phyloP scores from a whole-genome alignment of 768 basidiomycete genomes.

The Rhodotorula diobovata region DNA sequence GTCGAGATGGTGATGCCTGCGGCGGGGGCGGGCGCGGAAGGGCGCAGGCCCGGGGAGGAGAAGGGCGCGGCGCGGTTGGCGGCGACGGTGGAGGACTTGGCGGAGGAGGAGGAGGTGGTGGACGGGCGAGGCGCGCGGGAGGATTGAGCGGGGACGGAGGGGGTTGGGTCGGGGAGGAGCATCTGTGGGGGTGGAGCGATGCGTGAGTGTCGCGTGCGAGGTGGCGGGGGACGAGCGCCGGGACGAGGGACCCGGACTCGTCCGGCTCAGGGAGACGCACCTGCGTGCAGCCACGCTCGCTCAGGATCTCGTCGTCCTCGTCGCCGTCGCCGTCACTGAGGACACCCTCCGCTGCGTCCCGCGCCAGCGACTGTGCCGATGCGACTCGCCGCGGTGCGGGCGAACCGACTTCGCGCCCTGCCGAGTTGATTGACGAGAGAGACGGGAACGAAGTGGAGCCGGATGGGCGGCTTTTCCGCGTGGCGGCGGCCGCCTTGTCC shows the following conservation, averaged over 20 bases:
- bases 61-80: neutral
- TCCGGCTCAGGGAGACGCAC: neutral
- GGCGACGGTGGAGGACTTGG: neutral
- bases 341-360: neutral
- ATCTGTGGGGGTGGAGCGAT: neutral
- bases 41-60: slow-evolving; percentile 12
- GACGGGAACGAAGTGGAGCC: neutral
- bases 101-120: neutral
- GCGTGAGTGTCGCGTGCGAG: neutral
- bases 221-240: neutral
- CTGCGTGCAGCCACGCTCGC: slow-evolving; percentile 14
- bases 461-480: neutral
- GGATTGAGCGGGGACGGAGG: neutral
- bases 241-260: too few relatives aligned
- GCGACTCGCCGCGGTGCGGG: neutral
- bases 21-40: neutral
- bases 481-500: neutral
- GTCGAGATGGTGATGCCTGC: neutral
- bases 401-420: neutral
- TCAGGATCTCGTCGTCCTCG: slow-evolving; percentile 7
- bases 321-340: neutral
- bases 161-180: slow-evolving; percentile 8
- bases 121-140: neutral
- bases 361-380: neutral
- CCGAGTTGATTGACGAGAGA: neutral